Base-by-base conservation (phyloP, 768 basidiomycete genomes). In the Postia placenta region DNA sequence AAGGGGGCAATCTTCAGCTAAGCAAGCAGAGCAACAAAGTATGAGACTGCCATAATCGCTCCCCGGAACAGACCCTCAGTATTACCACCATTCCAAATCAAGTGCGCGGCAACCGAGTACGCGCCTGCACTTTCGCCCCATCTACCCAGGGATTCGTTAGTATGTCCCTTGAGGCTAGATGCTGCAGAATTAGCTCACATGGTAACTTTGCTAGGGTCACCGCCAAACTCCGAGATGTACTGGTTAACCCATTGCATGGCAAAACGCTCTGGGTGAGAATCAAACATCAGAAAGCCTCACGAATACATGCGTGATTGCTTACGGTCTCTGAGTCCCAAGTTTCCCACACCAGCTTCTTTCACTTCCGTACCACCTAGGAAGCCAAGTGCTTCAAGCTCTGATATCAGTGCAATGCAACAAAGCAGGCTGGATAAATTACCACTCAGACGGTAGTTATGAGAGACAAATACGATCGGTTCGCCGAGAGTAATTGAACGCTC, bases 271-370 rank as follows among this genome's bases (percentile, higher is more conserved):
- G 65, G 0, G 17, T 19, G 26, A 22, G 44, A 7, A 1, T 63
- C 2, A 42, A 20, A 38, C 11, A 39, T 33, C 9, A 33, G 30
- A n/a, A n/a, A n/a, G n/a, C n/a, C n/a, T n/a, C n/a, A 35, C 33
- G 33, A 11, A 9, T 39, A 39, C 38, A 22, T 39, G 38, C 6
- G 7, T 11, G n/a, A 14, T n/a, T 15, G 50, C 61, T 41, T 41
- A 71, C 72, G 72, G 60, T 81, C 78, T 40, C 62, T 65, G 6
- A 81, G 60, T 7, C 79, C 78, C 15, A 77, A 60, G 54, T 80
- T 79, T 7, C 64, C 66, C 12, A 64, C 42, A 1, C 66, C 65
- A 19, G 67, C 69, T 1, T 55, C 64, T 45, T 67, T 61, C 2
- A 73, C 65, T 50, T 73, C 71, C 38, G 67, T 59, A 11, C 71